Evolutionary conservation across 2,329 filamentous ascomycete genomes (phyloP), one percentile per base, ranked within the genome.

Genomic region (Pseudogymnoascus sp.): DNA sequence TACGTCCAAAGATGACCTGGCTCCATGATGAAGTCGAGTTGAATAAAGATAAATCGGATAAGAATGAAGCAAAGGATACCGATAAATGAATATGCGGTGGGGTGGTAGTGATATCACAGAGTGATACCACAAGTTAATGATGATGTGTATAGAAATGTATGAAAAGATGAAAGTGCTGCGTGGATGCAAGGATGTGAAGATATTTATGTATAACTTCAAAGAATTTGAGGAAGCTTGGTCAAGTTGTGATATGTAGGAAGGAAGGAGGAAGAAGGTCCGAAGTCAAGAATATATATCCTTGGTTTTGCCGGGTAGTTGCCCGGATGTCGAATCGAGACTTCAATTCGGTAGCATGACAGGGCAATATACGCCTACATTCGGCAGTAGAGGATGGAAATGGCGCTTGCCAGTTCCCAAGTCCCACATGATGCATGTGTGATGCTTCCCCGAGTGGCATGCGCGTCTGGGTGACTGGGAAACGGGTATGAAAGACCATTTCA

Each of bases 71-170:
- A 57, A 33, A 56, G 26, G 30, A 63, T 52, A 35, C 45, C 18
- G 33, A 45, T 8, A 8, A 19, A 19, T 52, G 5, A 52, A 52
- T 28, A 71, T 67, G 21, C 72, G 66, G 30, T 64, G 71, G 35
- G 77, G 78, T 37, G 71, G 69, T 35, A 3, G 15, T 52, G 45
- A 19, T 52, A 33, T 52, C 45, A 33, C 45, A 19, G 26, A 52
- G 26, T 33, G 45, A 30, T 52, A 30, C 9, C 45, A 19, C 45
- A 5, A 15, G 26, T 3, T 52, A 52, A 19, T 30, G 26, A 52
- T 33, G 45, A 52, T 30, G 26, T 28, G 45, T 18, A 30, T 30
- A 30, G 15, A 5, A 23, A 52, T 30, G n/a, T 28, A 28, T 15
- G 41, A 10, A 5, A 12, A 28, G n/a, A 18, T 30, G n/a, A n/a